Conservation (phyloP, 495 filamentous ascomycete genomes). For the Penicillium ochrochloron region DNA sequence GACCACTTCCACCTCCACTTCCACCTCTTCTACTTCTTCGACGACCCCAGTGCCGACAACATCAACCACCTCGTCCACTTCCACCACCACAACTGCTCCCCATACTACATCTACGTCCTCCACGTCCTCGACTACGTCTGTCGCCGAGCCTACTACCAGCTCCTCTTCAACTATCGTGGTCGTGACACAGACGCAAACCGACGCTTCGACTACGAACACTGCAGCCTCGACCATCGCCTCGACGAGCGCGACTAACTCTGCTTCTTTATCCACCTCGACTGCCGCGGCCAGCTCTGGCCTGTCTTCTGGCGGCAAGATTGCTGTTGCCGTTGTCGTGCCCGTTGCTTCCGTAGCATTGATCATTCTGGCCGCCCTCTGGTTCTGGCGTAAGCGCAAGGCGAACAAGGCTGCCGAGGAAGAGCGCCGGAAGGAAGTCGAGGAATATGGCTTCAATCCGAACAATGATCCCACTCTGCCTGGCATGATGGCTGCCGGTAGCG, state of each 20-base stretch:
- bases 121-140: slow-evolving; percentile 18
- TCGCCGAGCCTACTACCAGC: slow-evolving; percentile 11
- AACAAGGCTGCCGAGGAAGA: slow-evolving; percentile 85
- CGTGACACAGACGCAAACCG: slow-evolving; percentile 8
- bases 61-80: slow-evolving; percentile 11
- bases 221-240: slow-evolving; percentile 35
- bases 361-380: slow-evolving; percentile 72
- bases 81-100: slow-evolving; percentile 16
- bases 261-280: slow-evolving; percentile 31
- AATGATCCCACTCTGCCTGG: slow-evolving; percentile 83
- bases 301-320: slow-evolving; percentile 69
- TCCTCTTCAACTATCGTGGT: neutral
- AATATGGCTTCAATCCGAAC: slow-evolving; percentile 96
- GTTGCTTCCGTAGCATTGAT: slow-evolving; percentile 87
- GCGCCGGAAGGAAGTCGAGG: slow-evolving; percentile 91
- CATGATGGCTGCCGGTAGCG: slow-evolving; percentile 45
- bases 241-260: slow-evolving; percentile 35
- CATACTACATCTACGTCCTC: slow-evolving; percentile 28
- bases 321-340: slow-evolving; percentile 91
- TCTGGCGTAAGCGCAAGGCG: slow-evolving; percentile 86
- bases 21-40: slow-evolving; percentile 31
- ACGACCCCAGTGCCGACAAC: slow-evolving; percentile 28
- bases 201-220: slow-evolving; percentile 7
- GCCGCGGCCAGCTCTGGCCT: slow-evolving; percentile 48
- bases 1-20: slow-evolving; percentile 19